Percentiles rank a stretch among this genome's conserved stretches.
These are phyloP conservation scores for Trametes versicolor DNA, from an alignment of 1,284 basidiomycete genomes.

Conservation along the genomic window DNA sequence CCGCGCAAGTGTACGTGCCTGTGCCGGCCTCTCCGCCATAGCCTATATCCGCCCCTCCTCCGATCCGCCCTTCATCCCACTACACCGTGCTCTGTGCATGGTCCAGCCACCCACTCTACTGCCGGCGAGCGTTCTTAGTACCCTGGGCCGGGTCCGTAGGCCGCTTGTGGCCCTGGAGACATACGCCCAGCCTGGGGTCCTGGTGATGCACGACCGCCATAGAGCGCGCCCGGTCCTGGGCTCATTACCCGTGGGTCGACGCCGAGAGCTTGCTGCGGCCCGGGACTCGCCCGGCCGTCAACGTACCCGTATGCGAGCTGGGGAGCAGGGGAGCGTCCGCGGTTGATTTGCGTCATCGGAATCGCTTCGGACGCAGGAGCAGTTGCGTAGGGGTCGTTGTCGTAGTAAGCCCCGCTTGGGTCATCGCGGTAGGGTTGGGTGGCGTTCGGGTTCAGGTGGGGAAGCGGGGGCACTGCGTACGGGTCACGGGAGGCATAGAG, in stretches of 20 bases:
- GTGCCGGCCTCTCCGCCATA: constrained; percentile 20
- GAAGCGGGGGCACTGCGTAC: constrained; percentile 86
- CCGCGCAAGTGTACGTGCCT: constrained; percentile 13
- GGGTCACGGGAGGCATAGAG: constrained; percentile 61
- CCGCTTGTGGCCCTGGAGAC: constrained; percentile 36
- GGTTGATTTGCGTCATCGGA: constrained; percentile 79
- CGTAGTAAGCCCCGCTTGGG: constrained; percentile 70
- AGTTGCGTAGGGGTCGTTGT: constrained; percentile 75
- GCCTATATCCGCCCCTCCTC: constrained; percentile 19
- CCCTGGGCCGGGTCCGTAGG: constrained; percentile 38
- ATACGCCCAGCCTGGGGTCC: constrained; percentile 37
- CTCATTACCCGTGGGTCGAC: constrained; percentile 38
- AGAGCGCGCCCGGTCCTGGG: constrained; percentile 42
- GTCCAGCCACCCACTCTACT: constrained; percentile 32
- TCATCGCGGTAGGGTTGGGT: constrained; percentile 78
- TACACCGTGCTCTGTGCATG: constrained; percentile 16
- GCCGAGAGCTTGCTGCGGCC: constrained; percentile 42
- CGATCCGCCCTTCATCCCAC: not conserved
- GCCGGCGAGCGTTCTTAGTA: constrained; percentile 24
- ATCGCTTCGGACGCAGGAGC: constrained; percentile 75
- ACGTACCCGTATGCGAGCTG: constrained; percentile 48
- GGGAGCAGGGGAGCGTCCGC: constrained; percentile 46
- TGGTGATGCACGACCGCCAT: constrained; percentile 43
- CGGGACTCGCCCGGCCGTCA: constrained; percentile 38
- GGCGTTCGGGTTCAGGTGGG: constrained; percentile 76